Evolutionary conservation across 1,139 yeast species (phyloP).

Genomic region (Taphrina flavorubra): DNA sequence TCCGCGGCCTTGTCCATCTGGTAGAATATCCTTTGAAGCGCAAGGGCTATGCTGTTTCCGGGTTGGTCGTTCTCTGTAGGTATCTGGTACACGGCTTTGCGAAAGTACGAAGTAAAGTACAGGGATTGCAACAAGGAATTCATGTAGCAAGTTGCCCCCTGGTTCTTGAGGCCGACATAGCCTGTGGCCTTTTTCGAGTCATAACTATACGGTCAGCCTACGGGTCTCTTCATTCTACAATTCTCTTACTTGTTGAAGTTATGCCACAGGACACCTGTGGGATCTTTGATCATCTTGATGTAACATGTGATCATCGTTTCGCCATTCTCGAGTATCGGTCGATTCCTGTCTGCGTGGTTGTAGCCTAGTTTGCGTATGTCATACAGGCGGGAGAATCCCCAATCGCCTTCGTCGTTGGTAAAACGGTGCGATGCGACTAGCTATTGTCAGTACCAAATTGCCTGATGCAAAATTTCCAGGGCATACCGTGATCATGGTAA

Average conservation of each 20-base stretch:
- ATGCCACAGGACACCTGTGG: conserved; percentile 94
- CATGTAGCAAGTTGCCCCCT: conserved; percentile 97
- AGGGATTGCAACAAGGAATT: conserved; percentile 90
- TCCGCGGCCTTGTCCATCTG: conserved; percentile 71
- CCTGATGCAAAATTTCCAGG: neutral
- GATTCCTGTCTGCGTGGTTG: conserved; percentile 45
- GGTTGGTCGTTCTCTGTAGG: conserved; percentile 71
- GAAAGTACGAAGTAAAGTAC: conserved; percentile 79
- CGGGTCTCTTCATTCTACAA: conserved; percentile 52
- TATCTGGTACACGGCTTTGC: conserved; percentile 79
- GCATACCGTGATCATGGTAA: conserved; percentile 53
- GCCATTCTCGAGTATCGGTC: conserved; percentile 63
- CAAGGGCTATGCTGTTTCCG: conserved; percentile 70
- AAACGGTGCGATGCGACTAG: conserved; percentile 77
- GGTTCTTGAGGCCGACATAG: conserved; percentile 89
- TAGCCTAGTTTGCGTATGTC: conserved; percentile 57
- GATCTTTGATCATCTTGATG: conserved; percentile 78
- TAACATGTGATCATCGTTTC: conserved; percentile 74
- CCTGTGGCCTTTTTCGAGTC: conserved; percentile 89
- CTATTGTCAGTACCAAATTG: conserved; percentile 44
- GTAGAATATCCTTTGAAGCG: conserved; percentile 86
- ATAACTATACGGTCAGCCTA: conserved; percentile 53
- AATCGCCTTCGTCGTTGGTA: conserved; percentile 75
- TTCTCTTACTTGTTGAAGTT: conserved; percentile 56
- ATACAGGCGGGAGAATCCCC: conserved; percentile 89